phyloP scores from a whole-genome alignment of 257 asterid species.

The Dorcoceras hygrometricum region DNA sequence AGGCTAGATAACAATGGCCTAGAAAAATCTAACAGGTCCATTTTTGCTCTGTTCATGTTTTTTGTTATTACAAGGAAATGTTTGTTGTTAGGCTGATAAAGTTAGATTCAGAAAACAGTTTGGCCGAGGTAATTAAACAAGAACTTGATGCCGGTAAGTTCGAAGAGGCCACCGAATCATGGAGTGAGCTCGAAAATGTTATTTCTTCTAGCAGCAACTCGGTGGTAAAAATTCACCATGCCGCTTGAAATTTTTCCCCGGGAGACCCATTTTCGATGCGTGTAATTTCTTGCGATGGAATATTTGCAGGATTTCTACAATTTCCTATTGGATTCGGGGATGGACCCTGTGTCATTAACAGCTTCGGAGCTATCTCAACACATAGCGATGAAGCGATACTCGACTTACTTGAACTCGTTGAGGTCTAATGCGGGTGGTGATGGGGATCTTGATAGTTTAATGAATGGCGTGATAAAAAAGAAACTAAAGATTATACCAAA shows the following conservation, averaged over 20 bases:
- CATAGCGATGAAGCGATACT: slow-evolving; percentile 46
- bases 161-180: slow-evolving; percentile 60
- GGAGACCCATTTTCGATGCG: not conserved
- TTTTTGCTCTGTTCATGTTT: not conserved
- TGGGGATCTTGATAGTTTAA: slow-evolving; percentile 49
- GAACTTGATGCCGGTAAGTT: slow-evolving; percentile 50
- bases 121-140: slow-evolving; percentile 55
- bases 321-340: slow-evolving; percentile 65
- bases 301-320: slow-evolving; percentile 78
- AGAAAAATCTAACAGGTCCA: slow-evolving; percentile 64
- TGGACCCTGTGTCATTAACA: slow-evolving; percentile 62
- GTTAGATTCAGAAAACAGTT: slow-evolving; percentile 39
- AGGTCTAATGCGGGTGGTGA: slow-evolving; percentile 50
- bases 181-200: slow-evolving; percentile 54
- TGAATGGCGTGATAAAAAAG: slow-evolving; percentile 75
- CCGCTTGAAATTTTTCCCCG: not conserved
- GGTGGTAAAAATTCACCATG: slow-evolving; percentile 48
- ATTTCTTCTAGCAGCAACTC: slow-evolving; percentile 48
- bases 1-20: slow-evolving; percentile 72
- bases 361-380: slow-evolving; percentile 49
- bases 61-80: not conserved
- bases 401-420: slow-evolving; percentile 53
- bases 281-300: too few relatives aligned
- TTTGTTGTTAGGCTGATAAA: slow-evolving; percentile 11
- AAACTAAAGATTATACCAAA: slow-evolving; percentile 77